Base-by-base conservation (phyloP, 2,329 filamentous ascomycete genomes). In the Fusarium luffae region DNA sequence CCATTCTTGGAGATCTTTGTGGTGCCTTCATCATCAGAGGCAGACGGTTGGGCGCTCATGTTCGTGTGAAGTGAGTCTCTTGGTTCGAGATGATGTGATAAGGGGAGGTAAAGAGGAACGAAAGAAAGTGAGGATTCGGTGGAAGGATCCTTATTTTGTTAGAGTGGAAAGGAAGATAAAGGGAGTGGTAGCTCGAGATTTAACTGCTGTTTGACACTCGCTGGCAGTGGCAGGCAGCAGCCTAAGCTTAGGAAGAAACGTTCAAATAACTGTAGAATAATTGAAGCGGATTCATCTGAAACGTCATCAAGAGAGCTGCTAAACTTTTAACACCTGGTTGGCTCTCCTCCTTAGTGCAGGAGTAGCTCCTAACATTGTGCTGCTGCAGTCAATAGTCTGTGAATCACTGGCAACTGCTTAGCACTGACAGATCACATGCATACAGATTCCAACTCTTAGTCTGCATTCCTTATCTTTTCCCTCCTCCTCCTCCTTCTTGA, bases 211-310 rank as follows among this genome's bases (percentile, higher is more conserved):
- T 37, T 37, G 16, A 11, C 34, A 37, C 16, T 37, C 34, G 16
- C 34, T 37, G 1, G 16, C 9, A 6, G 16, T 37, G 16, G 34
- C 16, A 37, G 32, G 34, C 34, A n/a, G 9, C 9, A 18, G 16
- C 16, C 32, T 34, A 5, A 34, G 32, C 16, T 34, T 34, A 34
- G 32, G 14, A 18, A n/a, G n/a, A n/a, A n/a, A n/a, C n/a, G n/a
- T n/a, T n/a, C n/a, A 18, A 18, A 18, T n/a, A n/a, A n/a, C 16
- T 37, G 3, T 37, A n/a, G 34, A 37, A 37, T 0, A 37, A n/a
- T 37, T 11, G 0, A 0, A n/a, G 34, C 16, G 5, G 34, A 37
- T n/a, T 37, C 6, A 1, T 37, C 1, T 6, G 9, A n/a, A 37
- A 6, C 34, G 3, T 37, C 3, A 6, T n/a, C 9, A 37, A 11